A percentile compares a stretch with the other conserved stretches of the same genome.
Evolutionary conservation across 2,329 filamentous ascomycete species (phyloP).

Genomic region (Verticillium isaacii): DNA sequence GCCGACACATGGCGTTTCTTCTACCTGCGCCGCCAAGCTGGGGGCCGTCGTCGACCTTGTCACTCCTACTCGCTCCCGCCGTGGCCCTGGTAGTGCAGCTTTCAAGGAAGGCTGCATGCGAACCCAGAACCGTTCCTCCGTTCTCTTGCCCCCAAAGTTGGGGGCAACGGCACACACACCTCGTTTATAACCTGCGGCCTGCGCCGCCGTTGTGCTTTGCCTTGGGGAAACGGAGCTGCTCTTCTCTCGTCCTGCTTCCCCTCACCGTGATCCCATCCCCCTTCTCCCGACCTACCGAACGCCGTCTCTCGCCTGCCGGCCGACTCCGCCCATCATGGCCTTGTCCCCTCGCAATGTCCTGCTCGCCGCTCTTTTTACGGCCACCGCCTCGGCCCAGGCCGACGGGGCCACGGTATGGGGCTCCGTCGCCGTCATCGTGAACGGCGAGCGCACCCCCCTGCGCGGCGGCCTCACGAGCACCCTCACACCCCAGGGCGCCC

Average conservation of each 20-base stretch:
- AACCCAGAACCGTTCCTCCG: background rate
- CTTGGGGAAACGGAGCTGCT: background rate
- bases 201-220: background rate
- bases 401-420: slow-evolving; percentile 38
- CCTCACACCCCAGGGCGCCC: slow-evolving; percentile 49
- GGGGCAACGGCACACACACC: background rate
- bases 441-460: slow-evolving; percentile 50
- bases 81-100: background rate
- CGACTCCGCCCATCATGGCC: background rate
- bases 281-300: no score
- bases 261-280: no score
- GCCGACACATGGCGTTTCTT: background rate
- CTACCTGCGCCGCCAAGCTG: background rate
- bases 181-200: background rate
- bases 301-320: background rate
- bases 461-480: slow-evolving; percentile 19
- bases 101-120: background rate
- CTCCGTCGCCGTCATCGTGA: slow-evolving; percentile 40
- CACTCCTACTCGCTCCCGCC: background rate
- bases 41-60: background rate
- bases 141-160: background rate
- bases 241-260: background rate
- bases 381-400: background rate
- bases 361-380: background rate
- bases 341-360: background rate